Evolutionary conservation across 768 basidiomycete genomes (phyloP).

Genomic region (Pleurotus djamor): DNA sequence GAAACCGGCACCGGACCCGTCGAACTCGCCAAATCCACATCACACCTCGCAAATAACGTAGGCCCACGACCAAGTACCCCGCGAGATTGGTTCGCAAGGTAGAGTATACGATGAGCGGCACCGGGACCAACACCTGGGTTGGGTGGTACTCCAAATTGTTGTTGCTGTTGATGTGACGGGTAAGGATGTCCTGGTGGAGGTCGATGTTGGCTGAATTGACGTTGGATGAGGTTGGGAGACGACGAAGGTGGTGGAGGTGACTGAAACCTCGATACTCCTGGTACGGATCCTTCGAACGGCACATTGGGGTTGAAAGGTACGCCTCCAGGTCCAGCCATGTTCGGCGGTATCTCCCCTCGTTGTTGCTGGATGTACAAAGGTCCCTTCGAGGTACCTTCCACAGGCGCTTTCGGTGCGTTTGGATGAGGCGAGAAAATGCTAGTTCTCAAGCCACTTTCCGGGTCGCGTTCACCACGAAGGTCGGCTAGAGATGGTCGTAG

Average conservation of each 20-base stretch:
- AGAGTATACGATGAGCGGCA: background rate
- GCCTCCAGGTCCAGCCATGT: background rate
- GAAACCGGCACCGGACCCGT: conserved; percentile 59
- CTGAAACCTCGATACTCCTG: conserved; percentile 11
- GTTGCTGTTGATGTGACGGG: too few relatives aligned
- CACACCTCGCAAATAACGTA: conserved; percentile 63
- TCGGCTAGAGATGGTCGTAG: conserved; percentile 28
- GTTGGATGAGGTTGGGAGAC: background rate
- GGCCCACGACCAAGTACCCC: conserved; percentile 24
- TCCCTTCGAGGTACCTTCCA: conserved; percentile 34
- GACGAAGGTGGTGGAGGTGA: conserved; percentile 9
- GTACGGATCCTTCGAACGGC: conserved; percentile 4
- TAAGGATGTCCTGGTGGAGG: background rate
- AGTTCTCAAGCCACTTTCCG: conserved; percentile 18
- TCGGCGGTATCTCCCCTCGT: conserved; percentile 1
- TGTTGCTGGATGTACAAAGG: conserved; percentile 55
- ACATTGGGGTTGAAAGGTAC: background rate
- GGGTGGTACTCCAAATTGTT: too few relatives aligned
- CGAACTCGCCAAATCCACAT: conserved; percentile 45
- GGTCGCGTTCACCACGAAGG: conserved; percentile 24
- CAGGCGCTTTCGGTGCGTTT: conserved; percentile 38
- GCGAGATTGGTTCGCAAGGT: background rate
- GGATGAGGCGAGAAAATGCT: conserved; percentile 45
- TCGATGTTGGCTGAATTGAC: background rate
- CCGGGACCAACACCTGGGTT: background rate